Evolutionary conservation across 331 rosid species (phyloP).

Genomic region (Acacia pycnantha): DNA sequence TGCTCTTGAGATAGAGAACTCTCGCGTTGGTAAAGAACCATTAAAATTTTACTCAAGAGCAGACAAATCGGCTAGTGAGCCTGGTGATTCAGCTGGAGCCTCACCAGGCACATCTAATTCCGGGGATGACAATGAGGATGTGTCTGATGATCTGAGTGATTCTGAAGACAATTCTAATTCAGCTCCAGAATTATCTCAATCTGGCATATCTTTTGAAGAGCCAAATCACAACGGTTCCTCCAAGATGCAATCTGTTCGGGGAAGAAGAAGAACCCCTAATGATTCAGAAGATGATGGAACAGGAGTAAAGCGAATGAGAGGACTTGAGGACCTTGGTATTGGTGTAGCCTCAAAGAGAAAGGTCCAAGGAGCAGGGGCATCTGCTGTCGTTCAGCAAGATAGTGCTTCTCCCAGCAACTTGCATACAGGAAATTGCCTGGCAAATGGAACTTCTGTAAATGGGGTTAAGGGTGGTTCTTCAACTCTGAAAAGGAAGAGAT

Average conservation of each 20-base stretch:
- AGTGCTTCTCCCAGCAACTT: slow-evolving; percentile 39
- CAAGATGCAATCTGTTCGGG: slow-evolving; percentile 56
- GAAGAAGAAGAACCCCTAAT: slow-evolving; percentile 71
- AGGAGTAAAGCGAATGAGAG: slow-evolving; percentile 83
- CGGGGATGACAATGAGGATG: slow-evolving; percentile 39
- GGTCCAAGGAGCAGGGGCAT: slow-evolving; percentile 39
- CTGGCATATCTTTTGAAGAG: slow-evolving; percentile 70
- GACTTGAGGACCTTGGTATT: slow-evolving; percentile 75
- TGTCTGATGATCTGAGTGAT: slow-evolving; percentile 43
- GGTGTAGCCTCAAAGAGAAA: slow-evolving; percentile 50
- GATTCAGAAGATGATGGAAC: slow-evolving; percentile 89
- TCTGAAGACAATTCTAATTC: slow-evolving; percentile 58
- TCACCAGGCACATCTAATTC: slow-evolving; percentile 44
- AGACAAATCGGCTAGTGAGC: slow-evolving; percentile 41
- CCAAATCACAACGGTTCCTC: slow-evolving; percentile 59
- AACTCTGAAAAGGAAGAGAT: slow-evolving; percentile 57
- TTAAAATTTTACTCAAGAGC: slow-evolving; percentile 31
- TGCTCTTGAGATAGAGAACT: slow-evolving; percentile 76
- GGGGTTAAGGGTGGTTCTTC: slow-evolving; percentile 46
- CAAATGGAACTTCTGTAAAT: slow-evolving; percentile 50
- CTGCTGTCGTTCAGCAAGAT: slow-evolving; percentile 50
- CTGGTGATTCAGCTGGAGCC: slow-evolving; percentile 40
- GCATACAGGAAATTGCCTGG: slow-evolving; percentile 38
- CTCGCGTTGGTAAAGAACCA: slow-evolving; percentile 42
- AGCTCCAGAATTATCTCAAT: slow-evolving; percentile 63